Conservation (phyloP, 306 rosid species). For the Prinsepia uniflora region DNA sequence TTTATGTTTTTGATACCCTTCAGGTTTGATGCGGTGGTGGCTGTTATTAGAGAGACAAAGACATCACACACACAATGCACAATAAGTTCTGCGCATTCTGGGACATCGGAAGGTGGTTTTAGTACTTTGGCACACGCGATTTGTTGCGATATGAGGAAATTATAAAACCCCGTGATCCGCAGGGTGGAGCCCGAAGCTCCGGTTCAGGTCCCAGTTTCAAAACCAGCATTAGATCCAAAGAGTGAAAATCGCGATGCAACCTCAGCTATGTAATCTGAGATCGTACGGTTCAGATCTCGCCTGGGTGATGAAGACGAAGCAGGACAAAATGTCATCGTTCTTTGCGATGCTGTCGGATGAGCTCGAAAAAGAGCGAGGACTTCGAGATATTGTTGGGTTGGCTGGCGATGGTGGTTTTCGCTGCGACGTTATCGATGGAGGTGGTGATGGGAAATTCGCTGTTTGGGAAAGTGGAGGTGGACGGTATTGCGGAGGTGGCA, state of each 20-base stretch:
- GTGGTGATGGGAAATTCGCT: constrained; percentile 72
- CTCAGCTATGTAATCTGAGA: constrained; percentile 76
- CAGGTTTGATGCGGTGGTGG: too few relatives aligned
- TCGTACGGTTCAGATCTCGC: constrained; percentile 66
- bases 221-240: constrained; percentile 29
- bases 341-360: constrained; percentile 67
- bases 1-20: too few relatives aligned
- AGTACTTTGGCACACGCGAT: constrained; percentile 39
- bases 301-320: constrained; percentile 38
- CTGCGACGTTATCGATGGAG: constrained; percentile 63
- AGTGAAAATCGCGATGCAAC: constrained; percentile 66
- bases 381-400: constrained; percentile 93
- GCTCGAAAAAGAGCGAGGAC: constrained; percentile 79
- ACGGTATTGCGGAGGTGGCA: constrained; percentile 69
- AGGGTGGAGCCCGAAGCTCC: constrained; percentile 28
- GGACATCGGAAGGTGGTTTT: too few relatives aligned
- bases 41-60: too few relatives aligned
- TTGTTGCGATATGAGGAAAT: constrained; percentile 42
- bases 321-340: constrained; percentile 53
- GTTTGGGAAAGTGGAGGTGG: constrained; percentile 69
- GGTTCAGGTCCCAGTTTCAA: constrained; percentile 41
- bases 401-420: constrained; percentile 95
- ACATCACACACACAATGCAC: too few relatives aligned
- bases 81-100: too few relatives aligned
- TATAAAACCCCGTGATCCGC: constrained; percentile 16